Conservation (phyloP, 305 asterid species). For the Rubia occidens region DNA sequence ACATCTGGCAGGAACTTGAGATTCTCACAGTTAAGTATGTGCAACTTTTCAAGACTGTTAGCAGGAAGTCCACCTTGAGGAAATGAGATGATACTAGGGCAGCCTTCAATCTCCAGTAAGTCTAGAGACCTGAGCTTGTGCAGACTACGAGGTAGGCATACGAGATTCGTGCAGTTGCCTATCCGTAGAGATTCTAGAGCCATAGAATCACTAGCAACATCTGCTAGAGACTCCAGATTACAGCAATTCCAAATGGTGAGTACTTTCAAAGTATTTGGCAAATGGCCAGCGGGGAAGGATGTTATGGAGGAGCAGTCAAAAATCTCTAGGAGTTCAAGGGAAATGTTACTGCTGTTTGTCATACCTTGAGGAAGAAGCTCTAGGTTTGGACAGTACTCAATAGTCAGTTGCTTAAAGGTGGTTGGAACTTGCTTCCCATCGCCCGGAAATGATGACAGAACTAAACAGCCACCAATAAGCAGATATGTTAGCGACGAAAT, state of each 20-base stretch:
- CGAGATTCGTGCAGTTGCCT: conserved; percentile 37
- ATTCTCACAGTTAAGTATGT: conserved; percentile 34
- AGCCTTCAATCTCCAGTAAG: conserved; percentile 32
- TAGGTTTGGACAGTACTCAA: conserved; percentile 31
- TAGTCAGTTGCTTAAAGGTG: conserved; percentile 36
- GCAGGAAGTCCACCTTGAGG: conserved; percentile 36
- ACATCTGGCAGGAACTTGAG: conserved; percentile 26
- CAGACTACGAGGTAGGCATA: conserved; percentile 28
- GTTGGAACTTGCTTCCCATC: conserved; percentile 26
- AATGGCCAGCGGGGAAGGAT: conserved; percentile 33
- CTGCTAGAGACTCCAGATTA: conserved; percentile 42
- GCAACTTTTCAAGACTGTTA: conserved; percentile 25
- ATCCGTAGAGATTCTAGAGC: conserved; percentile 33
- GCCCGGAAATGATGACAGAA: conserved; percentile 32
- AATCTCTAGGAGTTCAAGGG: conserved; percentile 34
- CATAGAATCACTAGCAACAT: conserved; percentile 26
- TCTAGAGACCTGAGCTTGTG: conserved; percentile 28
- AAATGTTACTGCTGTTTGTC: conserved; percentile 27
- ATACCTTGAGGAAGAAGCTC: conserved; percentile 42
- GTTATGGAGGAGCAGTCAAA: conserved; percentile 37
- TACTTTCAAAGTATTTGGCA: conserved; percentile 31
- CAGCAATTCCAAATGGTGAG: conserved; percentile 39
- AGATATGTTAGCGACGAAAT: conserved; percentile 29
- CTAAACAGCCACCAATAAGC: conserved; percentile 34
- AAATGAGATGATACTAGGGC: conserved; percentile 34